phyloP scores from a whole-genome alignment of 2,329 filamentous ascomycete species.

The Neonectria ditissima region DNA sequence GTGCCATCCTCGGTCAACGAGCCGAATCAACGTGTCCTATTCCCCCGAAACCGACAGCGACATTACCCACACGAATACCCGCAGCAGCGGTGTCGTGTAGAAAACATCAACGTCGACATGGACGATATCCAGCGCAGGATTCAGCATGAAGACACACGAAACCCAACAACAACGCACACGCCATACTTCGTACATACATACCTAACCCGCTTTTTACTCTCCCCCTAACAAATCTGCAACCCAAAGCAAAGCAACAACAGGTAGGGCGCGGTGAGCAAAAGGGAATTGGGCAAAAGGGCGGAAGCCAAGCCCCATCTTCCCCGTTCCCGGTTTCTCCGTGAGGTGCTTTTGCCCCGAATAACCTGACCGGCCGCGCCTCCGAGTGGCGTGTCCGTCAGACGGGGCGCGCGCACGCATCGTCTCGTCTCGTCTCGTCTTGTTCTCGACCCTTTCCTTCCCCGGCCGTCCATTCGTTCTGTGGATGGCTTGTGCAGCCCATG shows the following conservation, averaged over 20 bases:
- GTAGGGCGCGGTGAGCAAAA: constrained; percentile 2
- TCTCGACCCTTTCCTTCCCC: background rate
- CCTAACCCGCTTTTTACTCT: background rate
- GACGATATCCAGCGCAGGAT: background rate
- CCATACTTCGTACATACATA: too few relatives aligned
- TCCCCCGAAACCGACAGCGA: constrained; percentile 6
- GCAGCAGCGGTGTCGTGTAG: constrained; percentile 5
- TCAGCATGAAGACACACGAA: background rate
- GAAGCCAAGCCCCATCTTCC: constrained; percentile 23
- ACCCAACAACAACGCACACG: background rate
- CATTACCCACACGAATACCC: constrained; percentile 13
- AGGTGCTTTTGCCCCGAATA: constrained; percentile 40
- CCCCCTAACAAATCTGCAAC: background rate
- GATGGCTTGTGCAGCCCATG: background rate
- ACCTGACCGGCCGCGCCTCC: constrained; percentile 32
- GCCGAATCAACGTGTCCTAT: background rate
- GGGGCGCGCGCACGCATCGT: constrained; percentile 12
- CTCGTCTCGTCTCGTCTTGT: background rate
- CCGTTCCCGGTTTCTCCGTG: constrained; percentile 35
- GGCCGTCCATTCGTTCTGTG: background rate
- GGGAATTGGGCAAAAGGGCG: constrained; percentile 22
- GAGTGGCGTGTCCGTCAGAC: constrained; percentile 40
- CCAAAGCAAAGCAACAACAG: background rate
- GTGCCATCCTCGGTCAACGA: constrained; percentile 1
- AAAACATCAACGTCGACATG: constrained; percentile 11